Evolutionary conservation across 2,329 filamentous ascomycete species (phyloP).

Genomic region (Aspergillus ustus): DNA sequence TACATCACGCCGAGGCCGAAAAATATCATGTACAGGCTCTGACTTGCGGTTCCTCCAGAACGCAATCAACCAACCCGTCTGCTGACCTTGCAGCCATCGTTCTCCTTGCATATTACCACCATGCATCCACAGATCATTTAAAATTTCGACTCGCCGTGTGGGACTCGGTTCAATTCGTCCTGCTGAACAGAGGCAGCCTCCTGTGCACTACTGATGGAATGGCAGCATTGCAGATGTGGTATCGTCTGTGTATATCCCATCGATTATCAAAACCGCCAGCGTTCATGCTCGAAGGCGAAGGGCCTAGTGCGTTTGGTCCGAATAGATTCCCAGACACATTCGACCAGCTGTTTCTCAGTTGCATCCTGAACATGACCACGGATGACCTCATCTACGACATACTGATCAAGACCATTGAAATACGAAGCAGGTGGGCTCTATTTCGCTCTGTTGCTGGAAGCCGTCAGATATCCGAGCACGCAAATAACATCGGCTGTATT

Average conservation of each 20-base stretch:
- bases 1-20: neutral
- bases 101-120: slow-evolving; percentile 23
- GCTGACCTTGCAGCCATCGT: slow-evolving; percentile 7
- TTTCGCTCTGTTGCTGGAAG: slow-evolving; percentile 21
- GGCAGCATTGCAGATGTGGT: slow-evolving; percentile 27
- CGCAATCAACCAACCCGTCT: neutral
- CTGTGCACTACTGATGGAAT: neutral
- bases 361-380: slow-evolving; percentile 22
- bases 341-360: slow-evolving; percentile 23
- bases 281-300: slow-evolving; percentile 24
- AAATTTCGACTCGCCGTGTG: slow-evolving; percentile 18
- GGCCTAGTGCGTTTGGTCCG: slow-evolving; percentile 15
- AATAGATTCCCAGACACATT: slow-evolving; percentile 15
- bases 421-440: slow-evolving; percentile 22
- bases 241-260: slow-evolving; percentile 27
- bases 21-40: neutral
- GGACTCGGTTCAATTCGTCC: slow-evolving; percentile 19
- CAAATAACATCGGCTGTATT: slow-evolving; percentile 3
- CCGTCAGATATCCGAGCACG: slow-evolving; percentile 7
- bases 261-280: slow-evolving; percentile 24
- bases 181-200: slow-evolving; percentile 1
- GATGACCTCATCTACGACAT: slow-evolving; percentile 31
- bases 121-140: slow-evolving; percentile 21
- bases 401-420: slow-evolving; percentile 27
- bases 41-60: neutral